phyloP scores from a whole-genome alignment of 2,329 filamentous ascomycete species.

The Arthrobotrys sphaeroides region DNA sequence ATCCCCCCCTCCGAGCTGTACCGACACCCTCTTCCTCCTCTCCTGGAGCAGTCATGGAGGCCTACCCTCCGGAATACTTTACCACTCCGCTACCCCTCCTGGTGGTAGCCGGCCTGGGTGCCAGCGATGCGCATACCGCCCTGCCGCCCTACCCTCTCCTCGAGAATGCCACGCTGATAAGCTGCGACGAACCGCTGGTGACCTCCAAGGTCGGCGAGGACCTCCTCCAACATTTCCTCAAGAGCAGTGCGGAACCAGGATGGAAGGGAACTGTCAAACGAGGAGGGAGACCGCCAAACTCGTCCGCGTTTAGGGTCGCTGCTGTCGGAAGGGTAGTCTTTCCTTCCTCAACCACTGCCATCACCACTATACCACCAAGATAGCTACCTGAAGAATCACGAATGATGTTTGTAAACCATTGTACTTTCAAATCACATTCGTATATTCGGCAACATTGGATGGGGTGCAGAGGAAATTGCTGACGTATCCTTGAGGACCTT shows the following conservation, averaged over 20 bases:
- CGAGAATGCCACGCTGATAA: conserved; percentile 71
- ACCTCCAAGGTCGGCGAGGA: conserved; percentile 72
- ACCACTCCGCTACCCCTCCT: conserved; percentile 87
- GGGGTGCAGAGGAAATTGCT: conserved; percentile 30
- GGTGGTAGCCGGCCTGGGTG: conserved; percentile 78
- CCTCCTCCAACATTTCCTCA: conserved; percentile 73
- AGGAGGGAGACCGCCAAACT: conserved; percentile 65
- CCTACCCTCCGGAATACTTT: conserved; percentile 80
- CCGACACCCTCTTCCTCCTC: not conserved
- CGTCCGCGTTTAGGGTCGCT: conserved; percentile 73
- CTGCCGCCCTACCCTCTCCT: conserved; percentile 66
- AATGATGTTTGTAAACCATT: conserved; percentile 54
- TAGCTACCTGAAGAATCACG: conserved; percentile 28
- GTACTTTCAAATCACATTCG: conserved; percentile 52
- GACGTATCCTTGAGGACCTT: conserved; percentile 23
- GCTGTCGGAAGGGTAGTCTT: conserved; percentile 80
- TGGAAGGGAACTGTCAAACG: conserved; percentile 72
- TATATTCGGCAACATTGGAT: conserved; percentile 25
- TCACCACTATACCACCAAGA: conserved; percentile 20
- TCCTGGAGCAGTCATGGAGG: conserved; percentile 71
- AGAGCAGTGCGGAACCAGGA: conserved; percentile 71
- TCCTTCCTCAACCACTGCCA: conserved; percentile 55
- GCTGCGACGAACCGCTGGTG: conserved; percentile 75
- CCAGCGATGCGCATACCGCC: conserved; percentile 59
- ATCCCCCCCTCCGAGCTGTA: not conserved